Evolutionary conservation across 495 filamentous ascomycete genomes (phyloP), one percentile per base, ranked within the genome.

Genomic region (Neurospora sp.): DNA sequence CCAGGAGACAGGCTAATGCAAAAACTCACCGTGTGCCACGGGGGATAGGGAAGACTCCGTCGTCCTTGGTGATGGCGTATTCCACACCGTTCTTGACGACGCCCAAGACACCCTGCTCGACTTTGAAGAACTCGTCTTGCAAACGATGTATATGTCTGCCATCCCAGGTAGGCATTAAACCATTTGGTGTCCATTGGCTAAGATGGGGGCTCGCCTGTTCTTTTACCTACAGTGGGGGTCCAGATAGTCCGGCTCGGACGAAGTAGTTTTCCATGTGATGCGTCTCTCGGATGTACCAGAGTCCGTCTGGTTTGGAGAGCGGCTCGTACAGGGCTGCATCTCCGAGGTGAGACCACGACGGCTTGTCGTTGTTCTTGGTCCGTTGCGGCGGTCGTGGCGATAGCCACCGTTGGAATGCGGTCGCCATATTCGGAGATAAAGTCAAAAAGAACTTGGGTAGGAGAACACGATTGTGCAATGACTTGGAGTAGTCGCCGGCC

Each of bases 91-190:
- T 69, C 65, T 69, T 69, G 18, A 69, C 65, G 65, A 69, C 65
- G 65, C 65, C 65, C 65, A 69, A 69, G 65, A 69, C 65, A 31
- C 65, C 65, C 65, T 69, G 65, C 65, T 69, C 65, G 65, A 69
- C 65, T 69, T 69, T 69, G 65, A 69, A 69, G 65, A 69, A 69
- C 65, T 69, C 65, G 65, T 69, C 65, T 69, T 69, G 65, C 65
- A 69, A 69, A 69, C 65, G 22, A 69, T 69, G 65, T 37, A 69
- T 69, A 69, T 69, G 65, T 69, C 65, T 69, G 27, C n/a, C 65
- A 69, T 69, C 65, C 65, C 65, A 69, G 22, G 14, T 69, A 9
- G 8, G 9, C 8, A 39, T 10, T 39, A 69, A 7, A 16, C 27
- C 18, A 14, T 20, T 69, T 69, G 65, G 22, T 69, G 65, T 69